A percentile compares a stretch with the other conserved stretches of the same genome.
Evolutionary conservation across 768 basidiomycete genomes (phyloP).

Genomic region (Guyanaporus albipodus): DNA sequence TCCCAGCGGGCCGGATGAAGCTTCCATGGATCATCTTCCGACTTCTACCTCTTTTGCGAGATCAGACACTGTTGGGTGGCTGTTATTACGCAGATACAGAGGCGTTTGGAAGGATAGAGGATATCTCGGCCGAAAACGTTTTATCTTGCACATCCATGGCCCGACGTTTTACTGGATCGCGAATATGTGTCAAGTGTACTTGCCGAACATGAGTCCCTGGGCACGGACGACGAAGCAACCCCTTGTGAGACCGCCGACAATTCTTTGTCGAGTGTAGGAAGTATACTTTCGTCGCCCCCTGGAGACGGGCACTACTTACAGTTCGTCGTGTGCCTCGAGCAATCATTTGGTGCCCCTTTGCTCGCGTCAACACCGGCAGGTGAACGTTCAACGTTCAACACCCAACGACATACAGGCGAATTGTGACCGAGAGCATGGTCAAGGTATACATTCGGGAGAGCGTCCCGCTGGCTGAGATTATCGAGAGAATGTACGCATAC

Average conservation of each 20-base stretch:
- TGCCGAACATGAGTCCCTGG: too few species aligned
- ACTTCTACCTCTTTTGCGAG: background rate
- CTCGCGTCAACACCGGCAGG: background rate
- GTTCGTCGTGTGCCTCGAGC: background rate
- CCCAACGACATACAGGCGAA: background rate
- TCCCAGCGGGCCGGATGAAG: background rate
- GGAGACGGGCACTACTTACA: background rate
- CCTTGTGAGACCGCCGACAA: too few species aligned
- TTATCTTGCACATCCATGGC: slow-evolving; percentile 2
- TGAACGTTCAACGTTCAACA: too few species aligned
- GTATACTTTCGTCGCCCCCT: too few species aligned
- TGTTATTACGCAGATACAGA: background rate
- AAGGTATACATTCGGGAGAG: background rate
- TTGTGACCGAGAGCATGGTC: background rate
- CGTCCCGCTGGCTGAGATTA: background rate
- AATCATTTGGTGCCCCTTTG: background rate
- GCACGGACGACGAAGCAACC: too few species aligned
- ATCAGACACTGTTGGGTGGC: background rate
- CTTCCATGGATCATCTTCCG: background rate
- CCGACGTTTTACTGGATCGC: background rate
- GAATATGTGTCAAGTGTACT: background rate
- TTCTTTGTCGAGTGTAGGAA: too few species aligned
- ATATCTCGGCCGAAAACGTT: background rate
- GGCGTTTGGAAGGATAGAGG: background rate
- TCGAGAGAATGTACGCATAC: background rate